Base-by-base conservation (phyloP, 2,329 filamentous ascomycete species). In the Metarhizium rileyi region DNA sequence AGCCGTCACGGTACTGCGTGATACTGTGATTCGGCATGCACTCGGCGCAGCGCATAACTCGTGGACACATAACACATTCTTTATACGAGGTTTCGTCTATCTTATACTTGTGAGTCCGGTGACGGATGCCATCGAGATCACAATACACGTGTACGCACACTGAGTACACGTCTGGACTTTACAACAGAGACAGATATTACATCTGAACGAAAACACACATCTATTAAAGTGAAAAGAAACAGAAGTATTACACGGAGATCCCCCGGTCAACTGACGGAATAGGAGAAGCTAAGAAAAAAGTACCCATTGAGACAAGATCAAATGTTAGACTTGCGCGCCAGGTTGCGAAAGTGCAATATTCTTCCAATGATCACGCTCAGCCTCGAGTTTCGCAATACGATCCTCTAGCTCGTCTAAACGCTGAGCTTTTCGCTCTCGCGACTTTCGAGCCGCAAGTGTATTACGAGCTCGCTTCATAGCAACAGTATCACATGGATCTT, bases 401-500 rank as follows among this genome's bases (percentile, higher is more conserved):
- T 77, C 77, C 71, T 94, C 86, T 43, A 95, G 75, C 51, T 83
- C 80, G 50, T 87, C 83, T 53, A 91, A 75, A 58, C 84, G 80
- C 64, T 85, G 77, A 50, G 87, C 82, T 73, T 95, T 95, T 57
- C 89, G 84, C 62, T 89, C 84, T 47, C 91, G 84, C 52, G 90
- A 95, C 72, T 95, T 95, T 57, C 91, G 89, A 60, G 91, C 91
- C 18, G 91, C 91, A 66, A 94, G 79, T 8, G 90, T 95, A 67
- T 96, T 97, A 57, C 90, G 86, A 46, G 90, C 90, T 66, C 91
- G 87, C 82, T 96, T 96, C 76, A 90, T 80, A 20, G 88, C 89
- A n/a, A 86, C 66, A 9, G 78, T 79, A 61, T 96, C 90, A 40
- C 59, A 70, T 1, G 83, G 79, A 58, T 96, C 87, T 26, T 84